Evolutionary conservation across 1,284 basidiomycete genomes (phyloP), one percentile per base, ranked within the genome.

Genomic region (Austropuccinia psidii): DNA sequence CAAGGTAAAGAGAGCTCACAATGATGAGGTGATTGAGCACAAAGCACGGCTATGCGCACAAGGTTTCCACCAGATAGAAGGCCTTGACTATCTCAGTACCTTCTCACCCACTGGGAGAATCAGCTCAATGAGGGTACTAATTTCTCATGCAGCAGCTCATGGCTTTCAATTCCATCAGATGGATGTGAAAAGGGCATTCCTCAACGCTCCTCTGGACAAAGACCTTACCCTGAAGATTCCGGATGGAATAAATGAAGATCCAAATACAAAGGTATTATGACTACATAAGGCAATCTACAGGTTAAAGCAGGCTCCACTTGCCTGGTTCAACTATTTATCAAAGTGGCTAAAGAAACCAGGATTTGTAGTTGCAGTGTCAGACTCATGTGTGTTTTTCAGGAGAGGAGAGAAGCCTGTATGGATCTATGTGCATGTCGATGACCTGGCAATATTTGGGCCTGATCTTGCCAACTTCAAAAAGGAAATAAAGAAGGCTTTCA

Each of bases 41-140:
- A 74, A 76, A 55, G 49, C 54, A 19, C 54, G 54, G 54, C 29
- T 57, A 17, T 57, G 54, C n/a, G 43, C 41, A 3, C 39, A 41
- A 15, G 43, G 62, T 8, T 35, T 35, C 21, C 27, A 24, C 5
- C 58, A 61, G 41, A 27, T 61, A 13, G 15, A 61, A n/a, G 39
- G 39, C 13, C 6, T 61, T 17, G 37, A 61, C 39, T 61, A 61
- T 37, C 5, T 11, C 13, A 8, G 41, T 37, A 61, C 58, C n/a
- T 61, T 19, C n/a, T 13, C 35, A 21, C 58, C 58, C 4, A 61
- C 58, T 7, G 58, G 58, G 5, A 4, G 21, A 8, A 24, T 27
- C 8, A 31, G 15, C 6, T 8, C 54, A 5, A 24, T 57, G 4
- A 57, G 54, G 21, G 54, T 29, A 7, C 54, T 57, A 6, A 8